Conservation (phyloP, 163 green algal genomes). For the Chloromonas sp. region DNA sequence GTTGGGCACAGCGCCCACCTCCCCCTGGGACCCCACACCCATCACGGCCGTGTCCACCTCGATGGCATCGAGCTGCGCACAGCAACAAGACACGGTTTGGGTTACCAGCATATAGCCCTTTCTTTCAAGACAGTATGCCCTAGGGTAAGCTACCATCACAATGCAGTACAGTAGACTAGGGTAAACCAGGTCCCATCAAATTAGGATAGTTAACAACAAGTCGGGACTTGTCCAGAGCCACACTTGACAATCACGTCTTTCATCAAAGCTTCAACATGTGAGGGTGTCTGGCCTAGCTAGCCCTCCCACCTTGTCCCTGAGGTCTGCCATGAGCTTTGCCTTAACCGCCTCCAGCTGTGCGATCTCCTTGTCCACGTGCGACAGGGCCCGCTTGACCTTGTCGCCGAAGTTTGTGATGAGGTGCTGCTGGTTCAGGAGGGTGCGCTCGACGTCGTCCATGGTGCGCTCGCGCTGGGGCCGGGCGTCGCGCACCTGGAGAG, state of each 20-base stretch:
- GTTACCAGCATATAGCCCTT: no score
- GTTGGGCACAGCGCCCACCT: neutral
- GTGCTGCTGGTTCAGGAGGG: constrained; percentile 27
- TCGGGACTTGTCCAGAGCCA: no score
- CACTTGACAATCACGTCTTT: no score
- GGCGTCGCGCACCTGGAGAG: constrained; percentile 15
- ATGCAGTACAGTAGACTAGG: no score
- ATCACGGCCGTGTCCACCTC: constrained; percentile 22
- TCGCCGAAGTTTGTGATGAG: constrained; percentile 10
- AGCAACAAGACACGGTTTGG: no score
- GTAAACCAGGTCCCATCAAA: no score
- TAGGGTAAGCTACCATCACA: no score
- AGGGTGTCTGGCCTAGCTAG: no score
- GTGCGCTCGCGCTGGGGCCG: constrained; percentile 32
- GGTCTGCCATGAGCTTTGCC: constrained; percentile 32
- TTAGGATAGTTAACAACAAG: no score
- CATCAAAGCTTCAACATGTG: no score
- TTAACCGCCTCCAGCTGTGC: constrained; percentile 24
- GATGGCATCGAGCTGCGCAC: constrained; percentile 4
- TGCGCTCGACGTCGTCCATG: constrained; percentile 41
- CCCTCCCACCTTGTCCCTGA: constrained; percentile 32
- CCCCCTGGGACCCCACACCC: constrained; percentile 1
- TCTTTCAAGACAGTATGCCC: no score
- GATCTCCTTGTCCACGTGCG: constrained; percentile 31
- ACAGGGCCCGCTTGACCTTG: constrained; percentile 30